These are phyloP conservation scores for Trichoderma sp. DNA, from an alignment of 2,329 filamentous ascomycete species.

Conservation along the genomic window DNA sequence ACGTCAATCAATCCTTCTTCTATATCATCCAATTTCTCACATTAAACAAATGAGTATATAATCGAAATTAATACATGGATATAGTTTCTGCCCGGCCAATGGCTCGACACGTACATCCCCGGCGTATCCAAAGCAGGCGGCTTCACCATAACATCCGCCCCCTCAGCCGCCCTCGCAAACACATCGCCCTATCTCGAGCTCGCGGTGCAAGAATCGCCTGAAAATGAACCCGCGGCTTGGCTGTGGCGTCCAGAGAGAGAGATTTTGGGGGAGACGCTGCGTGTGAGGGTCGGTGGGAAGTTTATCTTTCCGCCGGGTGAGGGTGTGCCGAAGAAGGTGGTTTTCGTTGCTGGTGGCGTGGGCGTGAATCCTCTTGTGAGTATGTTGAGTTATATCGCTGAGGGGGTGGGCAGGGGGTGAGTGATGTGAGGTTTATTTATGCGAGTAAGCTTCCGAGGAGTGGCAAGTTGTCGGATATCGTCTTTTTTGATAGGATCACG, in stretches of 20 bases:
- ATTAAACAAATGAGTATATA: background rate
- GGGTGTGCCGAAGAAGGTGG: conserved; percentile 39
- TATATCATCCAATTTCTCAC: background rate
- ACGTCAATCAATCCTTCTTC: conserved; percentile 24
- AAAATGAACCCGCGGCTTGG: conserved; percentile 74
- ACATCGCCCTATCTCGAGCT: conserved; percentile 66
- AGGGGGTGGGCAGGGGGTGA: conserved; percentile 14
- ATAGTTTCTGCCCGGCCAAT: conserved; percentile 83
- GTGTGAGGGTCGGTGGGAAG: conserved; percentile 74
- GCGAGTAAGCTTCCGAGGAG: conserved; percentile 45
- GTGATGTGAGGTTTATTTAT: conserved; percentile 64
- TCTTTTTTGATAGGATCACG: conserved; percentile 54
- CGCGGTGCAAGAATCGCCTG: conserved; percentile 70
- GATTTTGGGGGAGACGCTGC: conserved; percentile 60
- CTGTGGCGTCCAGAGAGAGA: conserved; percentile 62
- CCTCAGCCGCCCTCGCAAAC: conserved; percentile 52
- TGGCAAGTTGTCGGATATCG: conserved; percentile 38
- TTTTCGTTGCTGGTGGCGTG: conserved; percentile 80
- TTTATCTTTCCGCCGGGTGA: conserved; percentile 75
- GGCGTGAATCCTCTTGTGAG: conserved; percentile 81
- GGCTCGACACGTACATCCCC: conserved; percentile 82
- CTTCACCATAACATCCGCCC: conserved; percentile 83
- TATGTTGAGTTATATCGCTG: conserved; percentile 64
- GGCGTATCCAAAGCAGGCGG: conserved; percentile 70
- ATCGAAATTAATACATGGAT: conserved; percentile 7